Conservation (phyloP, 2,329 filamentous ascomycete genomes). For the Cladophialophora bantiana region DNA sequence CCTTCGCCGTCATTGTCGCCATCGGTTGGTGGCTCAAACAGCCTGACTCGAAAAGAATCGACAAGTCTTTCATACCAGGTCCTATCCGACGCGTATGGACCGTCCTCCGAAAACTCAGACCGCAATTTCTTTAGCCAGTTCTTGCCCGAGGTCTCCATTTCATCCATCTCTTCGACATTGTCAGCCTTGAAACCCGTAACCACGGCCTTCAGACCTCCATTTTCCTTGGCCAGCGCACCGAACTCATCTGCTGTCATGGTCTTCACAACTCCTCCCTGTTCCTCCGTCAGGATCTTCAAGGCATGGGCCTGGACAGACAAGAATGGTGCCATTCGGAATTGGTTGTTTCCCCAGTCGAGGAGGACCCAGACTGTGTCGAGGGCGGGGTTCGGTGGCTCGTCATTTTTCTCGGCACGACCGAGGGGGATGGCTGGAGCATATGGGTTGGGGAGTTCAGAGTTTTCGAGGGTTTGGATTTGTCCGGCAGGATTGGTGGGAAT, state of each 20-base stretch:
- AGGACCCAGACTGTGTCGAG: conserved; percentile 20
- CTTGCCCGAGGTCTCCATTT: neutral
- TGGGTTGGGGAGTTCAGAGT: neutral
- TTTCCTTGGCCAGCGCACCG: conserved; percentile 1
- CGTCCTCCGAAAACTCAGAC: neutral
- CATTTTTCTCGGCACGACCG: neutral
- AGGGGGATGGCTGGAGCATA: neutral
- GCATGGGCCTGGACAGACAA: conserved; percentile 3
- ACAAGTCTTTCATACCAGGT: neutral
- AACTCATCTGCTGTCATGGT: conserved; percentile 16
- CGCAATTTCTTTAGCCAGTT: conserved; percentile 5
- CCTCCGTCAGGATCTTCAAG: neutral
- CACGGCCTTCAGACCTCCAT: conserved; percentile 13
- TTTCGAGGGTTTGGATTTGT: no score
- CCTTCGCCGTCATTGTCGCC: neutral
- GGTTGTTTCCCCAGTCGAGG: conserved; percentile 25
- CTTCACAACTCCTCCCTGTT: conserved; percentile 4
- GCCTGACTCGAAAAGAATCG: neutral
- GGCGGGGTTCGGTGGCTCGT: neutral
- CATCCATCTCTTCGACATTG: conserved; percentile 1
- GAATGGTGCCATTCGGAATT: conserved; percentile 25
- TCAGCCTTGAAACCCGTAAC: neutral
- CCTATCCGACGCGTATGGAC: neutral
- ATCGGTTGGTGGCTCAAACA: neutral
- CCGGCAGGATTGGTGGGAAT: neutral